Conservation (phyloP, 192 early-diverging fungal species). For the Rhizophagus sp. region DNA sequence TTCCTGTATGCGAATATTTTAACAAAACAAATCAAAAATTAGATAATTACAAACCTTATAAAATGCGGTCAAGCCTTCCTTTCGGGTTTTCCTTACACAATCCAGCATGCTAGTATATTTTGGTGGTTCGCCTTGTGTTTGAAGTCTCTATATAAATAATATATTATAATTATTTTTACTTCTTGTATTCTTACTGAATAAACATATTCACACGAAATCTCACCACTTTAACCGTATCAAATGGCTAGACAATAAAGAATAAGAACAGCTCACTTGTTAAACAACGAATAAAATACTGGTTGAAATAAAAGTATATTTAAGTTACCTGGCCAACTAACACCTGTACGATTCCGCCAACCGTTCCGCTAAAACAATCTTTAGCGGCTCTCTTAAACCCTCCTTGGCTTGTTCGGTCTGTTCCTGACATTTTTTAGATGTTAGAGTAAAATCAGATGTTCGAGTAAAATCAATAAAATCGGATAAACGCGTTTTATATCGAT, state of each 20-base stretch:
- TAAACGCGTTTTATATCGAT: not conserved
- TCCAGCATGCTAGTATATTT: conserved; percentile 85
- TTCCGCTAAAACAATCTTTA: conserved; percentile 76
- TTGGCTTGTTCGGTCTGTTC: not conserved
- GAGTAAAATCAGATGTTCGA: no score
- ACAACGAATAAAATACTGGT: not conserved
- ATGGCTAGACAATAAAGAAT: conserved; percentile 51
- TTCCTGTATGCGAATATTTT: not conserved
- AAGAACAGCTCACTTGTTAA: not conserved
- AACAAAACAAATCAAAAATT: not conserved
- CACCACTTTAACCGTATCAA: conserved; percentile 82
- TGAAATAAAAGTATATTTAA: not conserved
- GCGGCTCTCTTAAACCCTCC: conserved; percentile 56
- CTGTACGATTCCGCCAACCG: conserved; percentile 75
- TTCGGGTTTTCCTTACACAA: conserved; percentile 80
- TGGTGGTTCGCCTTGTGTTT: conserved; percentile 75
- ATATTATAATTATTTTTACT: not conserved
- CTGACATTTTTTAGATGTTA: not conserved
- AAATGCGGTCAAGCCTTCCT: conserved; percentile 81
- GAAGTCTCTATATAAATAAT: conserved; percentile 64
- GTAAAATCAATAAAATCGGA: not conserved
- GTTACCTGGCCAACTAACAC: conserved; percentile 72
- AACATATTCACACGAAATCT: conserved; percentile 25
- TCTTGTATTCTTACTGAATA: not conserved
- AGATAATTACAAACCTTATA: conserved; percentile 65